phyloP scores from a whole-genome alignment of 768 basidiomycete genomes.

The Termitomyces sp. region DNA sequence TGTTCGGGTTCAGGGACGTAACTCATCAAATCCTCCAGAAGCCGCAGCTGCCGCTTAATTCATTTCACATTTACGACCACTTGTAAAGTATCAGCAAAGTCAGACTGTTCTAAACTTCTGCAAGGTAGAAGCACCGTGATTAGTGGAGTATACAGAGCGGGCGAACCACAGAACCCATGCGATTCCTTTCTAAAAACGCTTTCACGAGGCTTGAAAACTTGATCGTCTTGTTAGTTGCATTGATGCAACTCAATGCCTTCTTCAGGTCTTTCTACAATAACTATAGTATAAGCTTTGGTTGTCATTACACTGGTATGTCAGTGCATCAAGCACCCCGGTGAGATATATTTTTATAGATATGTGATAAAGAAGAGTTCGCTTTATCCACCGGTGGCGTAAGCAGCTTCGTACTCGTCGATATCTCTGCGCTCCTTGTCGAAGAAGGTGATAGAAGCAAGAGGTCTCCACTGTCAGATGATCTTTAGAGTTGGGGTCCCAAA shows the following conservation, averaged over 20 bases:
- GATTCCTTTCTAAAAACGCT: not conserved
- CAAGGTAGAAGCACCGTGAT: not conserved
- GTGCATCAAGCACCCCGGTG: not conserved
- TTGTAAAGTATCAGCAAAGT: constrained; percentile 12
- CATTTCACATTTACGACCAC: not conserved
- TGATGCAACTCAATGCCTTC: not conserved
- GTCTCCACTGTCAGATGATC: constrained; percentile 32
- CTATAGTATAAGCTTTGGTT: not conserved
- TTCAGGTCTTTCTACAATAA: not conserved
- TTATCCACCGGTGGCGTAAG: constrained; percentile 7
- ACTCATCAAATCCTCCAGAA: constrained; percentile 47
- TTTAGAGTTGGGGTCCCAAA: not conserved
- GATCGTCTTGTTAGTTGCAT: not conserved
- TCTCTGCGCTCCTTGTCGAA: constrained; percentile 40
- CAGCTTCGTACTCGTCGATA: constrained; percentile 41
- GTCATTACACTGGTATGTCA: not conserved
- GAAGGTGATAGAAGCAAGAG: constrained; percentile 35
- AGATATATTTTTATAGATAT: not conserved
- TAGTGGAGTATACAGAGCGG: not conserved
- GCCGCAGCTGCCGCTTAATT: constrained; percentile 20
- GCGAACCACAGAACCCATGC: not conserved
- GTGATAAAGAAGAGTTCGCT: not conserved
- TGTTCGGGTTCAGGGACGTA: constrained; percentile 57
- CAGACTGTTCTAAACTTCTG: not conserved
- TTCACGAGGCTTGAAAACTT: not conserved